Evolutionary conservation across 495 filamentous ascomycete genomes (phyloP), one percentile per base, ranked within the genome.

Genomic region (Sabuloglossum arenarium): DNA sequence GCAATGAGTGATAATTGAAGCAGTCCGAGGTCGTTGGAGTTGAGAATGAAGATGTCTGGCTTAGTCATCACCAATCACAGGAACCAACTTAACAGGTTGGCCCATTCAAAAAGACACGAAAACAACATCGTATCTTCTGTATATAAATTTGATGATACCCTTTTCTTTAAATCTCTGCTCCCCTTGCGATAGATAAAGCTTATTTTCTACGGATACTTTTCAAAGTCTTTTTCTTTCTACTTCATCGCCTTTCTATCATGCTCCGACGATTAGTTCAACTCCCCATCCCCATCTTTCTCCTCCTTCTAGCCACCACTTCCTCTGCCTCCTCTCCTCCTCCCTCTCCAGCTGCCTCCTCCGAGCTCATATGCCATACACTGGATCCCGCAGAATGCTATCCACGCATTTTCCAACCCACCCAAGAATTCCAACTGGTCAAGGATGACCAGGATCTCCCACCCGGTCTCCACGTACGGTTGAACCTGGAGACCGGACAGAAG

Each of bases 381-480:
- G 69, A 80, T 61, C 68, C 73, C 0, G 67, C 70, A 30, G 77
- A 78, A 31, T 85, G 81, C 62, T 84, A 84, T 60, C 80, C 81
- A 23, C 72, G 71, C 55, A 57, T 78, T 39, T 84, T 85, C 58
- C 69, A 73, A 27, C 67, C 81, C 0, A 84, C 78, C 0, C 60
- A 76, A 47, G 69, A 80, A 39, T 85, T 84, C 61, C 78, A 82
- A 58, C 59, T 69, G 23, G 70, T 85, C 32, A 73, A 70, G 49
- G 71, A 75, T 31, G 81, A 81, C 62, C 81, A 85, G 61, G 75
- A 79, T 28, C 62, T 85, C 6, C 80, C 81, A 0, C 63, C 68
- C 0, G 80, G 80, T 8, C 69, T 84, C 0, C 81, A 85, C 61
- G 70, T 82, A 29, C 75, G 79, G 28, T 65, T 85, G 46, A 75